phyloP scores from a whole-genome alignment of 2,329 filamentous ascomycete species.

The Plenodomus biglobosus region DNA sequence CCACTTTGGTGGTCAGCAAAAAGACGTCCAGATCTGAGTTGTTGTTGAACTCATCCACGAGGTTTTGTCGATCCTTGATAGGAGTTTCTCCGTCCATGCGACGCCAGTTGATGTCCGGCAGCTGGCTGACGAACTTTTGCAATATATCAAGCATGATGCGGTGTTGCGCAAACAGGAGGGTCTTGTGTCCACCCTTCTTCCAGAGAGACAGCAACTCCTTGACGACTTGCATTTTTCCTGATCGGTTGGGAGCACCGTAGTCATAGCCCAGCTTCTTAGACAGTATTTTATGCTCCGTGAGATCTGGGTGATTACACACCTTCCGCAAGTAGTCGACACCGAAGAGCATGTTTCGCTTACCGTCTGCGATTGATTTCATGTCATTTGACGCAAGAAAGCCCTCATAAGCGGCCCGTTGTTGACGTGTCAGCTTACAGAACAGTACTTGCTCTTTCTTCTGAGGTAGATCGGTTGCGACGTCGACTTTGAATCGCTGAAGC shows the following conservation, averaged over 20 bases:
- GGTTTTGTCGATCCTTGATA: slow-evolving; percentile 81
- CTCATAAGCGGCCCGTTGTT: slow-evolving; percentile 79
- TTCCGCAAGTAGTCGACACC: slow-evolving; percentile 92
- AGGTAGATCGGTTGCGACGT: slow-evolving; percentile 89
- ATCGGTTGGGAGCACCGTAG: slow-evolving; percentile 77
- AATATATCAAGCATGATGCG: slow-evolving; percentile 95
- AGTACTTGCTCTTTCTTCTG: slow-evolving; percentile 96
- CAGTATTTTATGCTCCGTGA: slow-evolving; percentile 67
- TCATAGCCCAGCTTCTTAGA: slow-evolving; percentile 66
- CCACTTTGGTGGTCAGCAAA: slow-evolving; percentile 91
- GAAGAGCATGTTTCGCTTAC: slow-evolving; percentile 76
- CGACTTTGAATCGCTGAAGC: slow-evolving; percentile 86
- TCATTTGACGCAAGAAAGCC: slow-evolving; percentile 80
- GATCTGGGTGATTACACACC: slow-evolving; percentile 95
- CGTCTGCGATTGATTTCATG: slow-evolving; percentile 77
- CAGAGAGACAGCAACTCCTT: slow-evolving; percentile 84
- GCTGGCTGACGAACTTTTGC: slow-evolving; percentile 71
- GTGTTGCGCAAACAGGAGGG: slow-evolving; percentile 87
- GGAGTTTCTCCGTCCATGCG: slow-evolving; percentile 93
- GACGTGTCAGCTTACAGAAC: slow-evolving; percentile 85
- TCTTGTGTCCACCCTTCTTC: slow-evolving; percentile 92
- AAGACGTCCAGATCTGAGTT: slow-evolving; percentile 81
- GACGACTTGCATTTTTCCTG: slow-evolving; percentile 94
- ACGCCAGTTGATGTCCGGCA: slow-evolving; percentile 72
- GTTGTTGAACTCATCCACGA: slow-evolving; percentile 93